These are phyloP conservation scores for Pythium rishiriense DNA, from an alignment of 352 stramenopile species.

Conservation along the genomic window DNA sequence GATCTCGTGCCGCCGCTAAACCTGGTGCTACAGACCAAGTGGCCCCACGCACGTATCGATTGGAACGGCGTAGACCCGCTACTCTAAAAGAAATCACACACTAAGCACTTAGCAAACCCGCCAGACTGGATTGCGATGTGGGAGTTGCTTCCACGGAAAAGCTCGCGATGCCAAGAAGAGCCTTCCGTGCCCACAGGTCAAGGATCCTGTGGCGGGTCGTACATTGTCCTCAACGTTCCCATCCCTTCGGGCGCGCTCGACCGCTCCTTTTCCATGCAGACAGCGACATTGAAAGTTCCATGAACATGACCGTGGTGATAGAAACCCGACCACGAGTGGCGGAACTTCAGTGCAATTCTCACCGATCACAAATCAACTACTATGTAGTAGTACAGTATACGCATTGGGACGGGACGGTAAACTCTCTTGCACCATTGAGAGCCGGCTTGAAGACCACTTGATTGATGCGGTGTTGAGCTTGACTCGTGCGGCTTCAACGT, in stretches of 20 bases:
- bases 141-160: not conserved
- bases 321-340: not conserved
- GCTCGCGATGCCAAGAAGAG: not conserved
- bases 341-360: no score
- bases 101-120: no score
- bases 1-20: conserved; percentile 86
- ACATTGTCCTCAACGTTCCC: not conserved
- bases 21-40: conserved; percentile 90
- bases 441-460: no score
- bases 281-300: not conserved
- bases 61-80: conserved; percentile 90
- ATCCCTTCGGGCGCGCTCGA: not conserved
- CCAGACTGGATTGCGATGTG: not conserved
- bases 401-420: not conserved
- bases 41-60: conserved; percentile 68
- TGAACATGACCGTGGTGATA: not conserved
- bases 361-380: no score
- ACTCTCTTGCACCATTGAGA: not conserved
- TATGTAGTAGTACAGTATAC: not conserved
- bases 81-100: conserved; percentile 42
- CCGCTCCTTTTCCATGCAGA: not conserved
- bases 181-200: no score
- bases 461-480: not conserved
- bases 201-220: not conserved
- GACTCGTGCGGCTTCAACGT: not conserved